A percentile compares a stretch with the other conserved stretches of the same genome.
Conservation (phyloP, 768 basidiomycete species). For the Hirschioporus abietinus region DNA sequence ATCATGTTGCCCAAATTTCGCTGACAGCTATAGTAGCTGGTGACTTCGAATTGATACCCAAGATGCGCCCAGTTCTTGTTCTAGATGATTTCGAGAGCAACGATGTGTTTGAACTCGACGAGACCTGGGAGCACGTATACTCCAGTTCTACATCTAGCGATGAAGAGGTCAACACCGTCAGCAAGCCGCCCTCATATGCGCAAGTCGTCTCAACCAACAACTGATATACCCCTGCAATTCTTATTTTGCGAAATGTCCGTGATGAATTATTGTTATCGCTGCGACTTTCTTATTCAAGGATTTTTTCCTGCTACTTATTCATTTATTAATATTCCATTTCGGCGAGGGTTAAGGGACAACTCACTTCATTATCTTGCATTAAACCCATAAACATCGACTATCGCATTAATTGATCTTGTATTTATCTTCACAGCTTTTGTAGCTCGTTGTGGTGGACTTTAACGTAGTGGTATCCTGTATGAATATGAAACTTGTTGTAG, state of each 20-base stretch:
- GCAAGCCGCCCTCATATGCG: conserved; percentile 4
- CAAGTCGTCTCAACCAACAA: conserved; percentile 2
- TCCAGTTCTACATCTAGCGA: background rate
- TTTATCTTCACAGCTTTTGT: background rate
- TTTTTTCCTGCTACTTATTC: background rate
- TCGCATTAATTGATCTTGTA: background rate
- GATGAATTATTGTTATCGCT: background rate
- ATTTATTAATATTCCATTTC: background rate
- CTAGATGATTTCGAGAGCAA: conserved; percentile 2
- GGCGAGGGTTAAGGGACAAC: background rate
- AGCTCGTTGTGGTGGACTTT: background rate
- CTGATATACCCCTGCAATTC: background rate
- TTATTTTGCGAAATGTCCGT: background rate
- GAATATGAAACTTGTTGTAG: background rate
- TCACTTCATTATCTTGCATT: background rate
- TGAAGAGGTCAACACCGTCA: conserved; percentile 1
- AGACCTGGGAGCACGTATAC: conserved; percentile 3
- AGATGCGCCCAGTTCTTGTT: background rate
- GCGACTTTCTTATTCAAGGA: background rate
- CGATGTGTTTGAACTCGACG: background rate
- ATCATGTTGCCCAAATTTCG: background rate
- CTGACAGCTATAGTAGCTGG: background rate
- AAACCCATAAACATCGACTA: background rate
- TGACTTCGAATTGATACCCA: conserved; percentile 2
- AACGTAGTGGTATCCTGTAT: background rate